These are phyloP conservation scores for Penicillium odoratum DNA, from an alignment of 495 filamentous ascomycete species.

Conservation along the genomic window DNA sequence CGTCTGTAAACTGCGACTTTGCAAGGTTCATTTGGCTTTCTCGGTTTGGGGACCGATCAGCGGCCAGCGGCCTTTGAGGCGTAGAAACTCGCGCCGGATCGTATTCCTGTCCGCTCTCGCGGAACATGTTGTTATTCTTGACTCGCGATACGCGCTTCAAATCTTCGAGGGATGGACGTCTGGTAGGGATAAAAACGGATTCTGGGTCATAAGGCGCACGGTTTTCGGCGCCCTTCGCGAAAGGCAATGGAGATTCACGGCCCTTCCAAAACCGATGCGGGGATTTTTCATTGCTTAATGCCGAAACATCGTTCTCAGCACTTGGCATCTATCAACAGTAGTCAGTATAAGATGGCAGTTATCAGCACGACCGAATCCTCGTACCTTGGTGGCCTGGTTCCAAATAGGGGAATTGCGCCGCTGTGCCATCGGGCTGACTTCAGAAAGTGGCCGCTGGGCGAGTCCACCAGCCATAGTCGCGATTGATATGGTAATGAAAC, in stretches of 20 bases:
- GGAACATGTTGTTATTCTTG: constrained; percentile 94
- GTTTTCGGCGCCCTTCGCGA: constrained; percentile 69
- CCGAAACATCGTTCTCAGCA: constrained; percentile 74
- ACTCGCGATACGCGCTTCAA: constrained; percentile 91
- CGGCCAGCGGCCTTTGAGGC: constrained; percentile 76
- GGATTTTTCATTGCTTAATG: constrained; percentile 63
- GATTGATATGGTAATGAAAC: constrained; percentile 11
- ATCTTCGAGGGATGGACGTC: constrained; percentile 88
- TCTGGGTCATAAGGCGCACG: constrained; percentile 56
- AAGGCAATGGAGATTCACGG: constrained; percentile 61
- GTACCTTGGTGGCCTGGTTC: constrained; percentile 67
- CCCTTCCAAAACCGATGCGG: constrained; percentile 85
- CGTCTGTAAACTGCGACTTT: constrained; percentile 37
- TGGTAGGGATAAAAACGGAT: constrained; percentile 63
- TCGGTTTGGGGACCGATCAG: constrained; percentile 53
- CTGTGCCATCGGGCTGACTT: constrained; percentile 57
- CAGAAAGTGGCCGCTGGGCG: constrained; percentile 52
- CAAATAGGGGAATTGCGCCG: constrained; percentile 75
- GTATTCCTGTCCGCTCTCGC: constrained; percentile 85
- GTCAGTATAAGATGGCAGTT: constrained; percentile 34
- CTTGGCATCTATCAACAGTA: constrained; percentile 41
- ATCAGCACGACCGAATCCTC: constrained; percentile 4
- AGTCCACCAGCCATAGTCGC: constrained; percentile 40
- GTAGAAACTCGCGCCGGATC: constrained; percentile 75
- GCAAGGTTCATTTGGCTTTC: constrained; percentile 62